Base-by-base conservation (phyloP, 139 green algal genomes). In the Coccomyxa sp. region DNA sequence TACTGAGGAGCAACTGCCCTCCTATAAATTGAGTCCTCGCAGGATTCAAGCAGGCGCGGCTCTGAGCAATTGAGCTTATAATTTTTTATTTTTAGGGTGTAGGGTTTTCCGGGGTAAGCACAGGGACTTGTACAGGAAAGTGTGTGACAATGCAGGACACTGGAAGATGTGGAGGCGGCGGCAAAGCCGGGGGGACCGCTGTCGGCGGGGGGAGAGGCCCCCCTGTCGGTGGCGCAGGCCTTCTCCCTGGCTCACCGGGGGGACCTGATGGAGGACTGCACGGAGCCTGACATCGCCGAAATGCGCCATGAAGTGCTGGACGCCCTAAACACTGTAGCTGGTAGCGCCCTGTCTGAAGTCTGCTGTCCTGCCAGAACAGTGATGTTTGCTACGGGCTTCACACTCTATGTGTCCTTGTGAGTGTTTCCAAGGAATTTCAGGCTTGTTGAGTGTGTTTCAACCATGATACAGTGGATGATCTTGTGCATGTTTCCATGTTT, bases 211-310 rank as follows among this genome's bases (percentile, higher is more conserved):
- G 14, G 71, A n/a, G 27, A 15, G 27, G 23, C 71, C 71, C 14
- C 71, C 30, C 31, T 86, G 13, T 81, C 78, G 27, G 30, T 23
- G 45, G 67, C 79, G 30, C 67, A 80, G 25, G 58, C 31, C 23
- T 86, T 86, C 83, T 86, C 83, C 15, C 68, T 86, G 67, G 28
- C 51, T 58, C 83, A 86, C 68, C 75, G 83, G 23, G 58, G 7
- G 13, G 67, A 83, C 32, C 63, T 86, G 57, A 67, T 86, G 57
- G 83, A 83, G 63, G 28, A 68, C 10, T 13, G 80, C 17, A 67
- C 79, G 32, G 58, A 28, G 18, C 28, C 57, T 28, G 87, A 90
- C 1, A 31, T 88, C n/a, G 11, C 51, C 27, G 85, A 88, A 45
- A 88, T 88, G 87, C 27, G 30, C 30, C 23, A 0, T 0, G 81